Percentiles rank a stretch among this genome's conserved stretches.
Evolutionary conservation across 371 early-diverging fungal genomes (phyloP).

Genomic region (Mucor velutinosus): DNA sequence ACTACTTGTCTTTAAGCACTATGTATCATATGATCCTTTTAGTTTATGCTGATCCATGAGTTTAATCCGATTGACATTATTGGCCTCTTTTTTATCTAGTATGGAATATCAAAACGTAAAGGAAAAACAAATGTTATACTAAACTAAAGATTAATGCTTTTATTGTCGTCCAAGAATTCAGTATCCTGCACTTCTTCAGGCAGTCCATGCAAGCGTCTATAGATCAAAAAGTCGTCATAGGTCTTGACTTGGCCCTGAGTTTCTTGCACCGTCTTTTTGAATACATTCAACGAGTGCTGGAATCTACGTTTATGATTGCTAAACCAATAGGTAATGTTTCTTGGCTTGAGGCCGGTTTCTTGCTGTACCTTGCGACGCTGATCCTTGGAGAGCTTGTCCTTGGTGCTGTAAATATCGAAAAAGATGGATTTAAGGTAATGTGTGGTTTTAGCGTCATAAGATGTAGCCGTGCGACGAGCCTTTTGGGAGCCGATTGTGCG

Average conservation of each 20-base stretch:
- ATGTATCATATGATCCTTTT: not conserved
- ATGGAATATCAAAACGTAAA: not conserved
- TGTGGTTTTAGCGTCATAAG: conserved; percentile 45
- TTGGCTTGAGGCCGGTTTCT: conserved; percentile 42
- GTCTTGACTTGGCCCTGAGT: conserved; percentile 31
- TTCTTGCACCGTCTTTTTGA: conserved; percentile 27
- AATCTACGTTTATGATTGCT: conserved; percentile 53
- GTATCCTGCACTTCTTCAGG: conserved; percentile 22
- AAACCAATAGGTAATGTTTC: conserved; percentile 57
- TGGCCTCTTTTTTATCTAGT: not conserved
- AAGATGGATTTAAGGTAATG: conserved; percentile 45
- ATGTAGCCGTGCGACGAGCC: conserved; percentile 42
- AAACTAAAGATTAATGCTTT: not conserved
- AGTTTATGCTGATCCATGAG: conserved; percentile 3
- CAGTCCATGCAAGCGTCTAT: conserved; percentile 31
- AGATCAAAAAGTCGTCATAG: conserved; percentile 43
- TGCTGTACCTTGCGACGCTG: conserved; percentile 35
- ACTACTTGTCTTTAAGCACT: not conserved
- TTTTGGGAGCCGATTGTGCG: not conserved
- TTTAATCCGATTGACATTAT: not conserved
- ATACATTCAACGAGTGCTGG: conserved; percentile 28
- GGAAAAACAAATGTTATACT: no score
- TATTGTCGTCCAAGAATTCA: not conserved
- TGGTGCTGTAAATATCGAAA: conserved; percentile 40
- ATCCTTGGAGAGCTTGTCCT: conserved; percentile 47